Base-by-base conservation (phyloP, 1,284 basidiomycete genomes). In the Puccinia triticina region DNA sequence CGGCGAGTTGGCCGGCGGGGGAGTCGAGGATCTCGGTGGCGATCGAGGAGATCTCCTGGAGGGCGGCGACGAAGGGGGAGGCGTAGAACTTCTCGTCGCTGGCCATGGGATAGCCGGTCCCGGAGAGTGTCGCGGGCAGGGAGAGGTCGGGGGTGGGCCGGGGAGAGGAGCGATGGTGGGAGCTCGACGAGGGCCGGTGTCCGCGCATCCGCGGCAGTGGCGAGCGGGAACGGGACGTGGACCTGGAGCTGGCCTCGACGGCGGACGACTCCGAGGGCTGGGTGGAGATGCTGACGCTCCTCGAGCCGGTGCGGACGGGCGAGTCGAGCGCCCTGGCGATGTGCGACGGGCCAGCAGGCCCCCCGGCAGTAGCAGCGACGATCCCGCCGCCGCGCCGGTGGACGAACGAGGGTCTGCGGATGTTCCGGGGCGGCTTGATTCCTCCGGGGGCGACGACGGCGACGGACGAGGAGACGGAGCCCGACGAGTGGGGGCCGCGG, bases 21-120 rank as follows among this genome's bases (percentile, higher is more conserved):
- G 94, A 95, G 84, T 98, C 96, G 43, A 92, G 90, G 82, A 99
- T 92, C 85, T 98, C 96, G 66, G 95, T 96, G n/a, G 96, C 95
- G 64, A 98, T 92, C 34, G 91, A 90, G 84, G 97, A 97, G 85
- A 99, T 91, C 84, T 95, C 94, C 87, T 98, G 96, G 57, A 99
- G 90, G 18, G 93, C 92, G 43, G 90, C 89, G 91, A 97, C 93
- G 88, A 95, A 94, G n/a, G 94, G 93, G 87, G 94, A 92, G 46
- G 84, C 77, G 18, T 84, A 84, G 76, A 84, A 83, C 50, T 82
- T 77, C 23, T 83, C 83, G 64, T 83, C 82, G 48, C 74, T 74
- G n/a, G 72, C 43, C n/a, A 64, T n/a, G 14, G 46, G 55, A 37
- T 34, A 48, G 32, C n/a, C n/a, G n/a, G n/a, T n/a, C n/a, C n/a